Conservation (phyloP, 2,329 filamentous ascomycete species). For the Colletotrichum incanum region DNA sequence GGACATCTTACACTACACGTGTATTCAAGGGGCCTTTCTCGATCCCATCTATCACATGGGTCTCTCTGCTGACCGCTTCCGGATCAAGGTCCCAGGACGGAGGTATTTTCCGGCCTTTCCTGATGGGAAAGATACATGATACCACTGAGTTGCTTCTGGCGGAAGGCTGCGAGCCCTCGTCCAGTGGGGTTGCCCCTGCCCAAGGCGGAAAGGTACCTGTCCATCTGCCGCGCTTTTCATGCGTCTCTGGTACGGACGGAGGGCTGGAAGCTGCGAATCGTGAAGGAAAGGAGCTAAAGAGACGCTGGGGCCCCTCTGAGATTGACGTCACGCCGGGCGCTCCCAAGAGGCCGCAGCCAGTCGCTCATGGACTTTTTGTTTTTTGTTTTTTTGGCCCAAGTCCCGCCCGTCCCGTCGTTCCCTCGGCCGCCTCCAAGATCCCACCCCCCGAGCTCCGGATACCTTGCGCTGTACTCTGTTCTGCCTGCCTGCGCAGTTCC, state of each 20-base stretch:
- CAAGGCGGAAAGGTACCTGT: constrained; percentile 12
- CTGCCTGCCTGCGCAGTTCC: not conserved
- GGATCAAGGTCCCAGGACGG: not conserved
- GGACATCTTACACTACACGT: not conserved
- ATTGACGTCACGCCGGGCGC: constrained; percentile 20
- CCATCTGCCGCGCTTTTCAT: constrained; percentile 1
- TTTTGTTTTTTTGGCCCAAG: not conserved
- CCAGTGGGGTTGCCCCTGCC: not conserved
- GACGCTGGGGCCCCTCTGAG: constrained; percentile 1
- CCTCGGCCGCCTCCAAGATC: constrained; percentile 11
- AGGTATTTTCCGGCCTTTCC: not conserved
- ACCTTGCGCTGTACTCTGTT: not conserved
- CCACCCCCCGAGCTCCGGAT: constrained; percentile 13
- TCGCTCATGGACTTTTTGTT: not conserved
- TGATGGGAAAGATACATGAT: not conserved
- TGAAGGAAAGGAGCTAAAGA: not conserved
- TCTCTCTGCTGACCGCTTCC: constrained; percentile 13
- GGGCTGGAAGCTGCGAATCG: not conserved
- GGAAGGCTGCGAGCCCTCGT: constrained; percentile 5
- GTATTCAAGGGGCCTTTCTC: not conserved
- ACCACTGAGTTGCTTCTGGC: not conserved
- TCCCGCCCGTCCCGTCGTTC: not conserved
- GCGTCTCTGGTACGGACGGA: not conserved
- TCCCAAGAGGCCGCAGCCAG: not conserved
- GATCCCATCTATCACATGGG: not conserved